Conservation (phyloP, 164 flowering plant genomes). For the Vitis amurensis region DNA sequence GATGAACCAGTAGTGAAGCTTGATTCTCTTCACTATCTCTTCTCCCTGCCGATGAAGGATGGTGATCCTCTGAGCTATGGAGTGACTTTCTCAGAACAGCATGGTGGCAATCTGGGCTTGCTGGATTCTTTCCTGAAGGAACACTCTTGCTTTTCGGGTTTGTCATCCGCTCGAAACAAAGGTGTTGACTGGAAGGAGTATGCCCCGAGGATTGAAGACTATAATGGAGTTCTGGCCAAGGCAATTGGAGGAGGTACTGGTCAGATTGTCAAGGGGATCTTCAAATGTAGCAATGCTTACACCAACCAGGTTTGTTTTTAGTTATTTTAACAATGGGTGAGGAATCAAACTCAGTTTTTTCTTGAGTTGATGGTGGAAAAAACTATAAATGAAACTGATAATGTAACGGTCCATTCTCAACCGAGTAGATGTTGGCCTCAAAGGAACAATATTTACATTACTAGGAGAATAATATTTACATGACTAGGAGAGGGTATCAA, state of each 20-base stretch:
- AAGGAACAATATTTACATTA: too few species aligned
- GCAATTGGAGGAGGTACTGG: constrained; percentile 90
- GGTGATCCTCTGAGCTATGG: constrained; percentile 72
- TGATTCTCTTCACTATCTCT: constrained; percentile 62
- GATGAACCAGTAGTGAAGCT: constrained; percentile 90
- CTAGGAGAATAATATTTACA: too few species aligned
- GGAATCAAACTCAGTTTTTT: too few species aligned
- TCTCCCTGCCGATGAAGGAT: constrained; percentile 64
- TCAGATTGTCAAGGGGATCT: constrained; percentile 81
- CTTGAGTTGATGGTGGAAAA: too few species aligned
- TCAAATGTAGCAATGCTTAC: constrained; percentile 73
- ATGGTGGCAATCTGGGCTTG: constrained; percentile 28
- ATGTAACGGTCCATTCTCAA: too few species aligned
- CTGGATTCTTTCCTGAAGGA: constrained; percentile 66
- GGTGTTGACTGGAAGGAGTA: constrained; percentile 68
- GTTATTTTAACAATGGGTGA: neutral
- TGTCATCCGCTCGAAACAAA: constrained; percentile 10
- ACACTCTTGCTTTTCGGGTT: constrained; percentile 54
- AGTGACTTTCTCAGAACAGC: constrained; percentile 48
- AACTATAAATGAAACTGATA: too few species aligned
- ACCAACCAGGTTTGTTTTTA: constrained; percentile 55
- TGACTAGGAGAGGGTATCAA: too few species aligned
- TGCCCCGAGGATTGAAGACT: constrained; percentile 75
- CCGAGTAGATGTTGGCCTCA: too few species aligned
- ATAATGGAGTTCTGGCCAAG: constrained; percentile 67